Conservation (phyloP, 495 filamentous ascomycete genomes). For the Daldinia caldariorum region DNA sequence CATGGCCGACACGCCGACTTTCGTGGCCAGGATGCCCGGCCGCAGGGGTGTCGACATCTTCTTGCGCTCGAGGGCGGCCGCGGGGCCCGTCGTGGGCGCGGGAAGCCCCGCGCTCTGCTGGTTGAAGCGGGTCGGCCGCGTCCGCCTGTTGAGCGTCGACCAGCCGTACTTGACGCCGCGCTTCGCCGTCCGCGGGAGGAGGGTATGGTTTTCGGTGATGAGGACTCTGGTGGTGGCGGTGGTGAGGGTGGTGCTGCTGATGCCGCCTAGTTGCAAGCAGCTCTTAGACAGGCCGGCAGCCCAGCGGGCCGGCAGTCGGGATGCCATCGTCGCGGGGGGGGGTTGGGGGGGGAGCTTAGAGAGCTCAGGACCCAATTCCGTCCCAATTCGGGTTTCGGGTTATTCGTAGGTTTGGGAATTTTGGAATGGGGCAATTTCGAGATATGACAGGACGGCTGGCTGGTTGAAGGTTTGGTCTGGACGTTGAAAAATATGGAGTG, state of each 20-base stretch:
- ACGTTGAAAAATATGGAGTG: slow-evolving; percentile 45
- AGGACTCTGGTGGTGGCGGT: slow-evolving; percentile 48
- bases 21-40: slow-evolving; percentile 82
- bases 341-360: slow-evolving; percentile 41
- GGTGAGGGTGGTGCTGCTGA: slow-evolving; percentile 32
- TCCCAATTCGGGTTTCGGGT: background rate
- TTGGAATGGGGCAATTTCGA: slow-evolving; percentile 8
- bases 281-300: slow-evolving; percentile 41
- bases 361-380: slow-evolving; percentile 7
- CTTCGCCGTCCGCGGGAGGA: slow-evolving; percentile 58
- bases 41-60: slow-evolving; percentile 79
- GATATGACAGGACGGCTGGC: background rate
- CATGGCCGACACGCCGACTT: slow-evolving; percentile 94
- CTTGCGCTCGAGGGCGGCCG: slow-evolving; percentile 83
- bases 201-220: slow-evolving; percentile 48
- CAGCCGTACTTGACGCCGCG: slow-evolving; percentile 66
- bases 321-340: slow-evolving; percentile 63
- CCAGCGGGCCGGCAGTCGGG: slow-evolving; percentile 63
- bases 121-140: slow-evolving; percentile 61
- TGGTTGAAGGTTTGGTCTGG: slow-evolving; percentile 32
- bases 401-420: background rate
- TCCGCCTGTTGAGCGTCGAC: slow-evolving; percentile 55
- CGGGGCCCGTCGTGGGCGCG: slow-evolving; percentile 73
- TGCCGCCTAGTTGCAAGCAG: slow-evolving; percentile 18
- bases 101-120: slow-evolving; percentile 60